phyloP scores from a whole-genome alignment of 176 grass and related monocot species.

The Carex parvula region DNA sequence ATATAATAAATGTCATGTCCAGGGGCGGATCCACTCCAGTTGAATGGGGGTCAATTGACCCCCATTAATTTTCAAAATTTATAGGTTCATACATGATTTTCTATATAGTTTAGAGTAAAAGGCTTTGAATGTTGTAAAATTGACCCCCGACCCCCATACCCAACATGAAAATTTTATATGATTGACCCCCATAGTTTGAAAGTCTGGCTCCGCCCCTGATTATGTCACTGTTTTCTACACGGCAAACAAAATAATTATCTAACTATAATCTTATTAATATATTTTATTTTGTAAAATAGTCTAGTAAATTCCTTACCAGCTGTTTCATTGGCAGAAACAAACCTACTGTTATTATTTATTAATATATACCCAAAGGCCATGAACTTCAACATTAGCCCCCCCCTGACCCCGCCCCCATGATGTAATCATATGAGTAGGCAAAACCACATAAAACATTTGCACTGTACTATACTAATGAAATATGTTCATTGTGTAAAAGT shows the following conservation, averaged over 20 bases:
- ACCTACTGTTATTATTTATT: not conserved
- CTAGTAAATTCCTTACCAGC: not conserved
- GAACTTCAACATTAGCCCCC: not conserved
- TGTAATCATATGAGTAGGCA: not conserved
- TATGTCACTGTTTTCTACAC: not conserved
- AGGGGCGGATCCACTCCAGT: too few species aligned
- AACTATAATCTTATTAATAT: not conserved
- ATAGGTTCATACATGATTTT: too few species aligned
- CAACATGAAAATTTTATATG: too few species aligned
- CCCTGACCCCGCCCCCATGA: not conserved
- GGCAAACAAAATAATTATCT: not conserved
- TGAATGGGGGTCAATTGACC: too few species aligned
- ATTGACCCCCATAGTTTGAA: too few species aligned
- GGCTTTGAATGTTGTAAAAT: too few species aligned
- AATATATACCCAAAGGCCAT: not conserved
- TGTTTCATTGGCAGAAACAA: not conserved
- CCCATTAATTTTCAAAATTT: too few species aligned
- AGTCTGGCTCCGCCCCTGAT: too few species aligned
- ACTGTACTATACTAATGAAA: not conserved
- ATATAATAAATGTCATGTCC: not conserved
- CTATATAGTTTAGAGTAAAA: too few species aligned
- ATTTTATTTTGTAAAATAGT: not conserved
- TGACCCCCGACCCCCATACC: too few species aligned
- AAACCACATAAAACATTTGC: not conserved
- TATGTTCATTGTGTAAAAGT: not conserved